These are phyloP conservation scores for Ramichloridium luteum DNA, from an alignment of 2,329 filamentous ascomycete genomes.

Conservation along the genomic window DNA sequence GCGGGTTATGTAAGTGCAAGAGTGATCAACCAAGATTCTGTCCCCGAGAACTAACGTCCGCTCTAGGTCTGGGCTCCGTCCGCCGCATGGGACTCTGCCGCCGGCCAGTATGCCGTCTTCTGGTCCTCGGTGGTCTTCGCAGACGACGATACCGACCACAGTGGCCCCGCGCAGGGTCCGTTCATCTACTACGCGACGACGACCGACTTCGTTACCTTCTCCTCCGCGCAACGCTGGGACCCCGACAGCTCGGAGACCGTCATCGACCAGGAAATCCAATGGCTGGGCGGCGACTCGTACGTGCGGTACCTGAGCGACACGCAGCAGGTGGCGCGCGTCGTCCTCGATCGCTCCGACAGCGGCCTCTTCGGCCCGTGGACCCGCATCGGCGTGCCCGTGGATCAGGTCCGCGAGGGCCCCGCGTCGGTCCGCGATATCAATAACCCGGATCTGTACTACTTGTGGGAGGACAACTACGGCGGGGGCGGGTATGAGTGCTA, in stretches of 20 bases:
- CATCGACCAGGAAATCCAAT: conserved; percentile 47
- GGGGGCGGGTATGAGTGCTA: no score
- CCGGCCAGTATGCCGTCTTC: conserved; percentile 36
- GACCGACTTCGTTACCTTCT: conserved; percentile 43
- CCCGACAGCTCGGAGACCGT: conserved; percentile 36
- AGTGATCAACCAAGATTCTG: no score
- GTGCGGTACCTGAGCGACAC: conserved; percentile 4
- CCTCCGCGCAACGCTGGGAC: conserved; percentile 39
- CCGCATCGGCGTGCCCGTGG: no score
- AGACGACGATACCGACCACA: conserved; percentile 37
- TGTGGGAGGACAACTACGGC: no score
- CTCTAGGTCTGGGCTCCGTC: conserved; percentile 49
- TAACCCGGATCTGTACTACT: no score
- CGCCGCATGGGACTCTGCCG: conserved; percentile 40
- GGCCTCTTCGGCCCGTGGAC: no score
- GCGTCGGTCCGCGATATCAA: no score
- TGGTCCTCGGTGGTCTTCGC: conserved; percentile 39
- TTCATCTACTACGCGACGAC: conserved; percentile 45
- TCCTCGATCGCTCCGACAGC: no score
- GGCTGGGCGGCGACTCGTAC: conserved; percentile 28
- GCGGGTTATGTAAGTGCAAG: no score
- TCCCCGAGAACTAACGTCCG: no score
- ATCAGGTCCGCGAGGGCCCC: no score
- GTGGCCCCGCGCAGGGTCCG: conserved; percentile 31
- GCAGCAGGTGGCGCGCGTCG: conserved; percentile 2